phyloP scores from a whole-genome alignment of 306 rosid genomes.

The barrel medic (Medicago truncatula) region MtrunA17r5.0-ANR NC_053045.1:28892001-28892500 shows the following conservation, averaged over 20 bases:
- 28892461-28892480: constrained; percentile 42
- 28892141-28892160: too few species aligned
- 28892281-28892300: constrained; percentile 38
- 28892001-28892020: too few species aligned
- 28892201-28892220: constrained; percentile 31
- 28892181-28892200: not conserved
- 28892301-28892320: constrained; percentile 39
- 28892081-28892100: too few species aligned
- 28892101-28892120: too few species aligned
- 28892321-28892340: constrained; percentile 42
- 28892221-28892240: constrained; percentile 13
- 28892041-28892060: too few species aligned
- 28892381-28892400: constrained; percentile 11
- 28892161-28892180: too few species aligned
- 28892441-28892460: constrained; percentile 42
- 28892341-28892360: constrained; percentile 32
- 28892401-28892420: constrained; percentile 22
- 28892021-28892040: too few species aligned
- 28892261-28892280: constrained; percentile 10
- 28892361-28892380: constrained; percentile 32
- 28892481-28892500: constrained; percentile 48
- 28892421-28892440: not conserved
- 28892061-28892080: too few species aligned
- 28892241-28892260: not conserved
- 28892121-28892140: too few species aligned